A percentile compares a stretch with the other conserved stretches of the same genome.
Evolutionary conservation across 345 rosid genomes (phyloP).

Genomic region (Trapa incisa): DNA sequence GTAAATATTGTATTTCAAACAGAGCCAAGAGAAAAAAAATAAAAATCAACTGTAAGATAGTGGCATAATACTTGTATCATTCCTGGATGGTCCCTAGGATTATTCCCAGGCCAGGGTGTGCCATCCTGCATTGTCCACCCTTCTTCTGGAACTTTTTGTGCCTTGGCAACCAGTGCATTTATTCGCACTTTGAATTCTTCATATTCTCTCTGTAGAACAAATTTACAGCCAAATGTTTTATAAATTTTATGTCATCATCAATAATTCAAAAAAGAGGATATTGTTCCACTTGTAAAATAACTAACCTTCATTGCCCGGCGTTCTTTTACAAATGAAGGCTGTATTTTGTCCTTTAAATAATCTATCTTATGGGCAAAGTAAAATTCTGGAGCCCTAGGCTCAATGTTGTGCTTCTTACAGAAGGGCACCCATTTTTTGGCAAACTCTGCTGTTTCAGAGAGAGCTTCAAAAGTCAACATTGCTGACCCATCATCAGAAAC

Average conservation of each 20-base stretch:
- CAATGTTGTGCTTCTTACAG: slow-evolving; percentile 94
- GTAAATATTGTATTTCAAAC: background rate
- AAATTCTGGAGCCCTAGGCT: slow-evolving; percentile 98
- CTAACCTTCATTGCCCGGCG: slow-evolving; percentile 95
- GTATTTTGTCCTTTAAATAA: slow-evolving; percentile 94
- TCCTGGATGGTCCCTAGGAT: slow-evolving; percentile 98
- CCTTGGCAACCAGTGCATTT: slow-evolving; percentile 98
- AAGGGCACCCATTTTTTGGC: slow-evolving; percentile 99
- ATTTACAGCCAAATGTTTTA: background rate
- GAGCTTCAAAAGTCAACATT: slow-evolving; percentile 95
- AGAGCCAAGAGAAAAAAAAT: slow-evolving; percentile 36
- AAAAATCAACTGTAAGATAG: background rate
- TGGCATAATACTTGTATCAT: slow-evolving; percentile 71
- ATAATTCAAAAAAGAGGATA: background rate
- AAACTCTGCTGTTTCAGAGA: slow-evolving; percentile 97
- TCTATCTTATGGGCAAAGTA: slow-evolving; percentile 98
- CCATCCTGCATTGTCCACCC: slow-evolving; percentile 99
- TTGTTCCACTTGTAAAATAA: background rate
- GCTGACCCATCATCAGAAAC: slow-evolving; percentile 99
- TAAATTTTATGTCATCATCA: background rate
- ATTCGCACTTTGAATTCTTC: slow-evolving; percentile 98
- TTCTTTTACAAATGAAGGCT: slow-evolving; percentile 97
- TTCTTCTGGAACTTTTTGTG: slow-evolving; percentile 98
- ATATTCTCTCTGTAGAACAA: slow-evolving; percentile 71
- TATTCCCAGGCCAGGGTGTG: slow-evolving; percentile 99